Percentiles rank a stretch among this genome's conserved stretches.
Evolutionary conservation across 2,329 filamentous ascomycete genomes (phyloP).

Genomic region (Penicillium sp.): DNA sequence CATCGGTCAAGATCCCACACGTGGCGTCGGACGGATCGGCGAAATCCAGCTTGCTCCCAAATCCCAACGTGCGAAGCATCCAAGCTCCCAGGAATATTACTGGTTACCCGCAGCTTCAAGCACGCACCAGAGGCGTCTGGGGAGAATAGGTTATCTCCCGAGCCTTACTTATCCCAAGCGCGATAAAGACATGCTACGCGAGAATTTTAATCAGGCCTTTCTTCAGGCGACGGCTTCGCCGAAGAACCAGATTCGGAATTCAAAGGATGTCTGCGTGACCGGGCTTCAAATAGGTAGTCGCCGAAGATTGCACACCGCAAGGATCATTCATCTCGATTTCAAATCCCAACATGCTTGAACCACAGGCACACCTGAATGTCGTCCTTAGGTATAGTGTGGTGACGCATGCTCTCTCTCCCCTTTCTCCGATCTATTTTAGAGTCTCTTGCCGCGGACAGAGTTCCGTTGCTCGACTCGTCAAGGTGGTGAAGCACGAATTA

Average conservation of each 20-base stretch:
- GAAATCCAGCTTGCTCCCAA: constrained; percentile 15
- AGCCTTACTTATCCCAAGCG: not conserved
- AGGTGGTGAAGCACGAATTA: not conserved
- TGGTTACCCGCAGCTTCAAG: not conserved
- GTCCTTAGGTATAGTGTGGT: not conserved
- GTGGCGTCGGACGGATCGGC: constrained; percentile 36
- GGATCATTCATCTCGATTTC: constrained; percentile 10
- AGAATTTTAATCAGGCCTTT: not conserved
- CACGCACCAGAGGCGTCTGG: not conserved
- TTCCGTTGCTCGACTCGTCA: not conserved
- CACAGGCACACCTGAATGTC: not conserved
- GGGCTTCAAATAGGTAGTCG: not conserved
- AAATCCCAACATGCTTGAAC: not conserved
- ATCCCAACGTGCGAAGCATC: constrained; percentile 16
- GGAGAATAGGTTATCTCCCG: not conserved
- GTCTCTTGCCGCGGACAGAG: not conserved
- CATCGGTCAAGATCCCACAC: constrained; percentile 36
- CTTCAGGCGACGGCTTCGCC: not conserved
- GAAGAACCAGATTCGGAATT: not conserved
- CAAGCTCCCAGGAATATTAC: not conserved
- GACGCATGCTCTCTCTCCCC: not conserved
- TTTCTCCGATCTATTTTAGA: not conserved
- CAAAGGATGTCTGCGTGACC: constrained; percentile 6
- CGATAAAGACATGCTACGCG: not conserved
- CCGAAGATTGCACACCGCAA: constrained; percentile 6